phyloP scores from a whole-genome alignment of 2,329 filamentous ascomycete genomes.

The Talaromyces sp. region DNA sequence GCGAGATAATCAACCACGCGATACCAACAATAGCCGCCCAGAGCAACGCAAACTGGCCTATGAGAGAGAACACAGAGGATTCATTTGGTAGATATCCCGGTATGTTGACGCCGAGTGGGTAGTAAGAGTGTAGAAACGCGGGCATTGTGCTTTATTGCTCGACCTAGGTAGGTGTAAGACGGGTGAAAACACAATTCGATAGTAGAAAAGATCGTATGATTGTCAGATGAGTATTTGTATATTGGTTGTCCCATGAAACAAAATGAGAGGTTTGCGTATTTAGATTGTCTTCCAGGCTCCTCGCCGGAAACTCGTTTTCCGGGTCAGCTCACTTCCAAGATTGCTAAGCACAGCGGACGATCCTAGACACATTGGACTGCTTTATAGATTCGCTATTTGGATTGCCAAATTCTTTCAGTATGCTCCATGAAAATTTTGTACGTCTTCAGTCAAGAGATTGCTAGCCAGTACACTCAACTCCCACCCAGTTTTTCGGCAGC shows the following conservation, averaged over 20 bases:
- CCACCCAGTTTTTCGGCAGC: neutral
- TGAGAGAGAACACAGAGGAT: neutral
- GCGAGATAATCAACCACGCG: neutral
- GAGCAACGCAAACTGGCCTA: neutral
- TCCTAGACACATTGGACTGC: neutral
- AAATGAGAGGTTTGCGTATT: neutral
- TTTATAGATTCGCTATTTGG: neutral
- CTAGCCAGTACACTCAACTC: neutral
- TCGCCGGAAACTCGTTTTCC: neutral
- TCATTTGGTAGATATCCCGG: neutral
- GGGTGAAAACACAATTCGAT: neutral
- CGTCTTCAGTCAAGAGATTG: too few species aligned
- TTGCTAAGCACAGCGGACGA: neutral
- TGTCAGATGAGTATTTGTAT: neutral
- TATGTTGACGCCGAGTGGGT: neutral
- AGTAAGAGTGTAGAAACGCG: neutral
- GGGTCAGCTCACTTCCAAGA: neutral
- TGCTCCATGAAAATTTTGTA: too few species aligned
- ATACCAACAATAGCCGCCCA: neutral
- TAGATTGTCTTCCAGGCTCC: neutral
- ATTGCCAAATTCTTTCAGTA: neutral
- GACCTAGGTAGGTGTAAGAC: neutral
- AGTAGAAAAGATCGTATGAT: neutral
- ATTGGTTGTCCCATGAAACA: neutral
- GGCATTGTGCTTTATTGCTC: neutral